Percentiles rank a stretch among this genome's conserved stretches.
Conservation (phyloP, 495 filamentous ascomycete species). For the Articulospora tetracladia region DNA sequence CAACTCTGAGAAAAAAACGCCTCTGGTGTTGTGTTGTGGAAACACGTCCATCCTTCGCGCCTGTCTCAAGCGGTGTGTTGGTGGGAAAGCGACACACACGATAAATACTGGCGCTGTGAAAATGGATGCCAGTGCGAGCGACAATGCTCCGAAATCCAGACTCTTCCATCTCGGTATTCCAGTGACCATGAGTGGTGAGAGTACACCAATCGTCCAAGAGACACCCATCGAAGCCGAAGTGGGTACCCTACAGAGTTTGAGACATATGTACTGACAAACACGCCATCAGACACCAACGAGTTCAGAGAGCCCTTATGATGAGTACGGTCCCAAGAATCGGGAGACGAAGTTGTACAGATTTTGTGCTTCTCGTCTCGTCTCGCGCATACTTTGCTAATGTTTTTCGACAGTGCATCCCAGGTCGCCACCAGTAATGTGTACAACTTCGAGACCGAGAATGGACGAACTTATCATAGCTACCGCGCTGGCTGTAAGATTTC, state of each 20-base stretch:
- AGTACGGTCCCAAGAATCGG: conserved; percentile 8
- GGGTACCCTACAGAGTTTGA: background rate
- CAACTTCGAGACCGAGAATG: conserved; percentile 53
- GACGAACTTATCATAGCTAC: conserved; percentile 59
- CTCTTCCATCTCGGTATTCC: background rate
- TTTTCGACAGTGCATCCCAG: conserved; percentile 6
- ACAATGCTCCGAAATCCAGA: background rate
- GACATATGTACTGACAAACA: background rate
- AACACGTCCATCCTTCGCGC: background rate
- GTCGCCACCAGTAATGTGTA: conserved; percentile 34
- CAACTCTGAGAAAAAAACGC: background rate
- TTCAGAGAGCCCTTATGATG: background rate
- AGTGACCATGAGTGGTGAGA: background rate
- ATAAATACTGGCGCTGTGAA: background rate
- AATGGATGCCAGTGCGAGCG: background rate
- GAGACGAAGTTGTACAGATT: conserved; percentile 16
- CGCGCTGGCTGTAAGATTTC: conserved; percentile 34
- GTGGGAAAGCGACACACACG: background rate
- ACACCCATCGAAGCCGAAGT: conserved; percentile 16
- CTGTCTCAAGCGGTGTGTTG: background rate
- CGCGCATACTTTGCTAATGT: background rate
- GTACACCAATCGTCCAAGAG: background rate
- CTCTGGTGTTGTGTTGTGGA: background rate
- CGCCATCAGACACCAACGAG: background rate
- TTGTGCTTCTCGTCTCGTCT: background rate